A percentile compares a stretch with the other conserved stretches of the same genome.
phyloP scores from a whole-genome alignment of 345 rosid genomes.

The Eutrema heterophyllum region DNA sequence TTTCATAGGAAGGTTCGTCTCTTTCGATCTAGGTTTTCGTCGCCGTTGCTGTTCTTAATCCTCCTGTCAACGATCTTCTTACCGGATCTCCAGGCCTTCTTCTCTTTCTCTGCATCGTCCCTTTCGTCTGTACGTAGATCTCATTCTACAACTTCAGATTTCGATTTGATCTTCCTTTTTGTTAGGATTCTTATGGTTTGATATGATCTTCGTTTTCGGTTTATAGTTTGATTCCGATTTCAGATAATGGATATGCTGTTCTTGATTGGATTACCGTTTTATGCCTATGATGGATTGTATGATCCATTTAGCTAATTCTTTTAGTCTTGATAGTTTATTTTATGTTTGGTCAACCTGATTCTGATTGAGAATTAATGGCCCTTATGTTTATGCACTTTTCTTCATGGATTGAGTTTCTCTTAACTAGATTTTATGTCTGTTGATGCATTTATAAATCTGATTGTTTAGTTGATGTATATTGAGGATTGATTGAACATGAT shows the following conservation, averaged over 20 bases:
- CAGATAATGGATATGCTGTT: too few species aligned
- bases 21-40: too few species aligned
- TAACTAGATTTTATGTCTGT: background rate
- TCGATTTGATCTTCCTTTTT: background rate
- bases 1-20: too few species aligned
- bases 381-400: background rate
- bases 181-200: background rate
- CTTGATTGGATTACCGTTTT: too few species aligned
- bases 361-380: background rate
- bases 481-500: background rate
- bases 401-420: background rate
- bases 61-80: slow-evolving; percentile 65
- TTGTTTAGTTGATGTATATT: background rate
- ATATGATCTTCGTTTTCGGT: background rate
- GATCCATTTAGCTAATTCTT: background rate
- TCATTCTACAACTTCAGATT: background rate
- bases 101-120: slow-evolving; percentile 61
- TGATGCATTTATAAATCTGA: background rate
- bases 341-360: background rate
- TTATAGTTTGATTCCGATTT: too few species aligned
- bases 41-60: slow-evolving; percentile 53
- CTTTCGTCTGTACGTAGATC: slow-evolving; percentile 64
- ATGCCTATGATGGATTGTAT: too few species aligned
- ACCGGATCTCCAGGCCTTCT: slow-evolving; percentile 66
- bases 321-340: background rate